A percentile compares a stretch with the other conserved stretches of the same genome.
These are phyloP conservation scores for Paecilomyces formosus DNA, from an alignment of 2,329 filamentous ascomycete genomes.

Conservation along the genomic window DNA sequence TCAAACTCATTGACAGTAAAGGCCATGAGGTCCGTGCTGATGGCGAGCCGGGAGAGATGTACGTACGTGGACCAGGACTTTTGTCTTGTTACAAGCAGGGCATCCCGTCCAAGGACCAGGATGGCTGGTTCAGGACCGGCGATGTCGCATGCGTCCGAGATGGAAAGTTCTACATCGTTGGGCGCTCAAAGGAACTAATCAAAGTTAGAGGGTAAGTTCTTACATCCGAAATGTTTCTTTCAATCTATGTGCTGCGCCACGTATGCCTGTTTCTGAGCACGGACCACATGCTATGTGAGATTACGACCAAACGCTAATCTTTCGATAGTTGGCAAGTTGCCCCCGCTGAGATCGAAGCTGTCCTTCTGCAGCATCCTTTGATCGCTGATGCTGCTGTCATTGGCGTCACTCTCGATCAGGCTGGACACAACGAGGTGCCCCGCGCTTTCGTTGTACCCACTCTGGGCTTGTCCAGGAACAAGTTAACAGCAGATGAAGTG, in stretches of 20 bases:
- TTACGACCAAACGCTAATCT: not conserved
- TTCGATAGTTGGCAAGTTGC: slow-evolving; percentile 39
- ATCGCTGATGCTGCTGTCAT: slow-evolving; percentile 42
- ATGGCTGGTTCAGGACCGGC: slow-evolving; percentile 39
- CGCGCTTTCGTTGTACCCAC: slow-evolving; percentile 40
- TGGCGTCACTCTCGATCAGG: slow-evolving; percentile 28
- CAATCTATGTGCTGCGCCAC: no score
- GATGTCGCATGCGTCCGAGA: slow-evolving; percentile 31
- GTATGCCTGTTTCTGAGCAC: no score
- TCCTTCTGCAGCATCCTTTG: slow-evolving; percentile 37
- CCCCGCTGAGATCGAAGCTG: slow-evolving; percentile 41
- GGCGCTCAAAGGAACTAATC: slow-evolving; percentile 38
- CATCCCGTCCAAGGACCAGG: slow-evolving; percentile 23
- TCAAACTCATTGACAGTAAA: slow-evolving; percentile 28
- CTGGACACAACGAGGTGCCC: slow-evolving; percentile 30
- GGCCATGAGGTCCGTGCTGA: slow-evolving; percentile 22
- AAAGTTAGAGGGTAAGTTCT: slow-evolving; percentile 36
- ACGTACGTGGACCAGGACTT: slow-evolving; percentile 30
- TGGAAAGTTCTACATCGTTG: slow-evolving; percentile 32
- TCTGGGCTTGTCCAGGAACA: slow-evolving; percentile 11
- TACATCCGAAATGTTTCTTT: not conserved
- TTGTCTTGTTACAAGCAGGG: slow-evolving; percentile 31
- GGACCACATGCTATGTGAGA: no score
- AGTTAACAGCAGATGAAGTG: slow-evolving; percentile 34
- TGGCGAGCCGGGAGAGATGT: slow-evolving; percentile 32